Base-by-base conservation (phyloP, 2,329 filamentous ascomycete species). In the Mycosphaerelloides madeirae region DNA sequence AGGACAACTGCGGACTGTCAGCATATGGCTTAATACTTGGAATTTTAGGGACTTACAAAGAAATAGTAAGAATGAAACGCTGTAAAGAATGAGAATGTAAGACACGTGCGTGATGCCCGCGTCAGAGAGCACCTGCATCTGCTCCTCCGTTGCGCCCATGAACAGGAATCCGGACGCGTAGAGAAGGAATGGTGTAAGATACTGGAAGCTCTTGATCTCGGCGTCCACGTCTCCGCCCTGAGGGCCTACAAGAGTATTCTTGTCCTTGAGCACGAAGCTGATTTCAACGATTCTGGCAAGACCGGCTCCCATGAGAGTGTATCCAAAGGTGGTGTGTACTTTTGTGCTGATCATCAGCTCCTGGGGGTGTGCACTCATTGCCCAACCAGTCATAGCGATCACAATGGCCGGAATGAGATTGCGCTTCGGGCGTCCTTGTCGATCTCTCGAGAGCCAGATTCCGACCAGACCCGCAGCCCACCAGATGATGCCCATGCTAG, bases 401-500 rank as follows among this genome's bases (percentile, higher is more conserved):
- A 98, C 88, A 52, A 97, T 85, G 11, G 81, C 90, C 1, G 93
- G 93, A 43, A 98, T 82, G 49, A 98, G 81, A 69, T 98, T 98
- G 56, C 93, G 80, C 74, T 91, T 89, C 7, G 93, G 90, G 32
- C 81, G 77, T 40, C 93, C 91, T 52, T 91, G 82, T 44, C 87
- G 81, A 63, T 84, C 87, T 51, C 81, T 79, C 65, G 88, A 95
- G 31, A 98, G 75, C 93, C 91, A 98, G 41, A 98, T 78, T 32
- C 93, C 93, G 9, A 91, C 78, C 22, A 98, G 72, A 18, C 93
- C 93, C 6, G 93, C 91, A 58, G 83, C 86, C 91, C 91, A 98
- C 93, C 93, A 98, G 40, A 98, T 82, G 50, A 98, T 81, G n/a
- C 93, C 93, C 91, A 98, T 97, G n/a, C 86, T 87, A 0, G 93